Evolutionary conservation across 345 rosid genomes (phyloP).

Genomic region (Cardamine resedifolia): DNA sequence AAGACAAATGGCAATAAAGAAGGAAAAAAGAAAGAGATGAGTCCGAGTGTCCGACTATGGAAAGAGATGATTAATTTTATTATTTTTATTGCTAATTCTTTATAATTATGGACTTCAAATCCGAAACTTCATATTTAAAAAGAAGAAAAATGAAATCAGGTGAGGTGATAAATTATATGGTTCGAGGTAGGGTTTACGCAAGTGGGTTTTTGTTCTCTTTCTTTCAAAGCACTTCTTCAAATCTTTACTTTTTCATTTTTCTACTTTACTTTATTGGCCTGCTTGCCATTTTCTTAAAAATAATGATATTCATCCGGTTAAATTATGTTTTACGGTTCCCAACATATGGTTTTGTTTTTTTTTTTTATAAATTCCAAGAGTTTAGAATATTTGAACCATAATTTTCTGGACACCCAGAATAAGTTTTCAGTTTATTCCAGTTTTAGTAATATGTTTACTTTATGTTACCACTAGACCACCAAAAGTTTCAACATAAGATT

Average conservation of each 20-base stretch:
- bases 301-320: not conserved
- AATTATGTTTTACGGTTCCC: slow-evolving; percentile 20
- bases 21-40: not conserved
- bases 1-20: not conserved
- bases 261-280: slow-evolving; percentile 29
- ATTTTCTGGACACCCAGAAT: no score
- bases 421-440: no score
- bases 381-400: no score
- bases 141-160: not conserved
- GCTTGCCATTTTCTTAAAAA: slow-evolving; percentile 4
- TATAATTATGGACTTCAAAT: not conserved
- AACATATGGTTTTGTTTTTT: no score
- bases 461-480: no score
- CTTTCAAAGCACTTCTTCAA: slow-evolving; percentile 6
- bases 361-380: no score
- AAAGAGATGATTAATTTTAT: not conserved
- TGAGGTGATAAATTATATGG: not conserved
- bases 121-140: not conserved
- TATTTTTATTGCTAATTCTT: not conserved
- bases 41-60: not conserved
- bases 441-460: no score
- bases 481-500: no score
- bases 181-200: slow-evolving; percentile 20
- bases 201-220: slow-evolving; percentile 19
- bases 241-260: not conserved